Percentiles rank a stretch among this genome's conserved stretches.
These are phyloP conservation scores for Acanthamoeba sp. DNA, from an alignment of 208 protist genomes.

Conservation along the genomic window DNA sequence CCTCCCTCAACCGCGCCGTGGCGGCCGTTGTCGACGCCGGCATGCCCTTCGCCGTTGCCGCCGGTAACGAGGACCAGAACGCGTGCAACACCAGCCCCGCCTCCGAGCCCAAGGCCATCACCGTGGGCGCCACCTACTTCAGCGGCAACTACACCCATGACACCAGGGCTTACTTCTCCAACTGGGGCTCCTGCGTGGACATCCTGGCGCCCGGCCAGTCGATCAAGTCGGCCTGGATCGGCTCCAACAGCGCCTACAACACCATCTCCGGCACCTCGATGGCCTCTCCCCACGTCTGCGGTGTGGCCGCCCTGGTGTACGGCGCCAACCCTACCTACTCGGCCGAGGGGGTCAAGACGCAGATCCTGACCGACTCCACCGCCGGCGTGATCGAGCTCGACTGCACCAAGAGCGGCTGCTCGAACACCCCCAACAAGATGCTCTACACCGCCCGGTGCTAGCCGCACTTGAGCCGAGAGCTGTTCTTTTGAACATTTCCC, in stretches of 20 bases:
- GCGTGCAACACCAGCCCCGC: slow-evolving; percentile 77
- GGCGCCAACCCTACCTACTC: slow-evolving; percentile 62
- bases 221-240: slow-evolving; percentile 75
- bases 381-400: background rate
- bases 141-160: background rate
- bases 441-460: slow-evolving; percentile 43
- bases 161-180: slow-evolving; percentile 71
- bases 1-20: slow-evolving; percentile 59
- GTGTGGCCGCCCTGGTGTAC: slow-evolving; percentile 63
- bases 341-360: background rate
- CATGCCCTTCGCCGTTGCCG: slow-evolving; percentile 75
- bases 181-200: slow-evolving; percentile 68
- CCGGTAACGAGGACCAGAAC: slow-evolving; percentile 74
- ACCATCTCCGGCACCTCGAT: slow-evolving; percentile 74
- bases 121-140: slow-evolving; percentile 70
- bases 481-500: no score
- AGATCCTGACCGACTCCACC: background rate
- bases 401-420: slow-evolving; percentile 30
- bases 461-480: no score
- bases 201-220: slow-evolving; percentile 72
- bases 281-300: slow-evolving; percentile 77
- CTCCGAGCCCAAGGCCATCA: slow-evolving; percentile 67
- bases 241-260: slow-evolving; percentile 50
- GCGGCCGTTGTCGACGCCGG: slow-evolving; percentile 62
- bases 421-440: slow-evolving; percentile 49